A percentile compares a stretch with the other conserved stretches of the same genome.
phyloP scores from a whole-genome alignment of 2,329 filamentous ascomycete species.

The Colletotrichum sp. region DNA sequence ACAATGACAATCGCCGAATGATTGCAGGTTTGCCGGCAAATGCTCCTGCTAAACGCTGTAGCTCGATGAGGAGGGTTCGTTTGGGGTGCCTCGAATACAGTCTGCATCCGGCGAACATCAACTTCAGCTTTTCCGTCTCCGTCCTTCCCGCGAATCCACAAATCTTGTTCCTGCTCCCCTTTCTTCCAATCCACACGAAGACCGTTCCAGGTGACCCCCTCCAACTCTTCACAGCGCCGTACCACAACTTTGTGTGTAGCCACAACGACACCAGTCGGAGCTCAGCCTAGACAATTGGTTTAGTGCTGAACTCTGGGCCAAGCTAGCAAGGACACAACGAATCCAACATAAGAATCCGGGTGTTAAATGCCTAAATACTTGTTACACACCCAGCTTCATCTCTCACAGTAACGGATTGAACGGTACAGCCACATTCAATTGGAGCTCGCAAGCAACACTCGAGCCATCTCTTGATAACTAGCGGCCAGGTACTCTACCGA shows the following conservation, averaged over 20 bases:
- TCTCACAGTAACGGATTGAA: background rate
- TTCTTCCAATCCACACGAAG: background rate
- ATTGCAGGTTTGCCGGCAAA: background rate
- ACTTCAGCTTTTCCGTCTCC: slow-evolving; percentile 11
- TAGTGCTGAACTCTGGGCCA: background rate
- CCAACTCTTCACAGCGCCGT: background rate
- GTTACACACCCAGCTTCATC: background rate
- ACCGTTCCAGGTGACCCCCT: background rate
- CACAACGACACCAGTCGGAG: background rate
- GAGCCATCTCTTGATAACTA: background rate
- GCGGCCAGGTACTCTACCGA: background rate
- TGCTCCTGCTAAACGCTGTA: background rate
- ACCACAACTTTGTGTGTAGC: background rate
- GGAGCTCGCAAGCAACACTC: background rate
- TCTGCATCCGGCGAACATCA: slow-evolving; percentile 15
- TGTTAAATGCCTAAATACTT: background rate
- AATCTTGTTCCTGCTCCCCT: background rate
- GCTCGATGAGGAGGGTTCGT: background rate
- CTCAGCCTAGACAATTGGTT: background rate
- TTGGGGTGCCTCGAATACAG: slow-evolving; percentile 9
- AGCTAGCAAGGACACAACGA: background rate
- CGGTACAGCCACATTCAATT: background rate
- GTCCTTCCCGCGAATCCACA: background rate
- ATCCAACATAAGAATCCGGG: background rate
- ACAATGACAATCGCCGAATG: background rate